A percentile compares a stretch with the other conserved stretches of the same genome.
phyloP scores from a whole-genome alignment of 306 rosid species.

The Gleditsia sinensis region DNA sequence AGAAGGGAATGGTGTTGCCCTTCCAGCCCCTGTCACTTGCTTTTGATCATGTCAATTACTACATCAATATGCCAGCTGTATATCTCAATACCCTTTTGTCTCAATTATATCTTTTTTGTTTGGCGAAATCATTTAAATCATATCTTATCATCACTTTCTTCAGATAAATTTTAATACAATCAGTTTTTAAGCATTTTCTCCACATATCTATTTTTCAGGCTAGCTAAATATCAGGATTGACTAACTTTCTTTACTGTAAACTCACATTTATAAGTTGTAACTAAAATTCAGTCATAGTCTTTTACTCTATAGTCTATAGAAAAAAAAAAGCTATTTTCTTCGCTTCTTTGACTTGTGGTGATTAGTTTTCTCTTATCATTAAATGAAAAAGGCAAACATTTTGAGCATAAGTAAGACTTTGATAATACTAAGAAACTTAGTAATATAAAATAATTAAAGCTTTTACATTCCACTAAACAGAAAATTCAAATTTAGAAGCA shows the following conservation, averaged over 20 bases:
- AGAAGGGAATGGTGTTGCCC: slow-evolving; percentile 57
- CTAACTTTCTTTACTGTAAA: background rate
- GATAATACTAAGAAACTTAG: background rate
- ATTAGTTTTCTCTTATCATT: background rate
- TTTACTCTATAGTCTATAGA: background rate
- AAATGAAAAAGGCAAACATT: background rate
- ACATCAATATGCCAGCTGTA: slow-evolving; percentile 52
- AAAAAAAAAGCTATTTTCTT: background rate
- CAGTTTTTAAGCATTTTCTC: background rate
- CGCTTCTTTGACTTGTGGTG: background rate
- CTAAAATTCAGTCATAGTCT: background rate
- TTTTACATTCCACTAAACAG: background rate
- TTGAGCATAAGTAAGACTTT: background rate
- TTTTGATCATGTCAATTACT: slow-evolving; percentile 49
- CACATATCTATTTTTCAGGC: slow-evolving; percentile 6
- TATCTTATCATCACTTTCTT: background rate
- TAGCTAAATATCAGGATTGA: background rate
- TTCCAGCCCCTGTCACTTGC: slow-evolving; percentile 51
- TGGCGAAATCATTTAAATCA: slow-evolving; percentile 16
- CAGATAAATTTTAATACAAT: background rate
- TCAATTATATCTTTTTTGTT: no score
- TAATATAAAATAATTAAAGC: no score
- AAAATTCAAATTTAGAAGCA: background rate
- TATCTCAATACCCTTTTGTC: slow-evolving; percentile 22
- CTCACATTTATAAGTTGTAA: background rate